Conservation (phyloP, 2,329 filamentous ascomycete genomes). For the Aspergillus piperis region DNA sequence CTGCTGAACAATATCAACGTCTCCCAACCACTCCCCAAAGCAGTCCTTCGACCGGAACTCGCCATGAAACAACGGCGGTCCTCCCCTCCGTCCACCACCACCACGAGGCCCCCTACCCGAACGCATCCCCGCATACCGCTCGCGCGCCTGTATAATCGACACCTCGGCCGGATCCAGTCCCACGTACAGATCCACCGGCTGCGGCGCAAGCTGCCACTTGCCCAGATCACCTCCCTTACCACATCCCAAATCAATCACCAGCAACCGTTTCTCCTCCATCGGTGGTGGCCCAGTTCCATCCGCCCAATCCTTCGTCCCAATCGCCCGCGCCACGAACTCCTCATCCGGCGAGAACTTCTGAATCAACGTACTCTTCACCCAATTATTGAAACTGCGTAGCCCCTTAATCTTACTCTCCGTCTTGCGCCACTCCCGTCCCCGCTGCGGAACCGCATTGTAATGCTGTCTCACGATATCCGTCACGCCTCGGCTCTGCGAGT, state of each 20-base stretch:
- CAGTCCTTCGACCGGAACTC: slow-evolving; percentile 92
- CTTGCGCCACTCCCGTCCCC: slow-evolving; percentile 90
- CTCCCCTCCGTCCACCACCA: slow-evolving; percentile 44
- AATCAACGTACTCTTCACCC: slow-evolving; percentile 96
- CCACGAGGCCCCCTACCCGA: slow-evolving; percentile 57
- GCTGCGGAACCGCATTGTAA: slow-evolving; percentile 93
- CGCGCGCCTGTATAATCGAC: slow-evolving; percentile 85
- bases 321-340: slow-evolving; percentile 61
- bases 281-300: slow-evolving; percentile 38
- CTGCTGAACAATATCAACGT: slow-evolving; percentile 77
- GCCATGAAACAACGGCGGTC: slow-evolving; percentile 70
- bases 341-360: slow-evolving; percentile 91
- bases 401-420: slow-evolving; percentile 96
- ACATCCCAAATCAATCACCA: slow-evolving; percentile 91
- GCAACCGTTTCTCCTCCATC: slow-evolving; percentile 58
- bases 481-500: slow-evolving; percentile 57
- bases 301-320: slow-evolving; percentile 49
- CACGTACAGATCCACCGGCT: slow-evolving; percentile 87
- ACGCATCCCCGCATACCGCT: slow-evolving; percentile 75
- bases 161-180: slow-evolving; percentile 91
- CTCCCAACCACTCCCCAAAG: slow-evolving; percentile 79
- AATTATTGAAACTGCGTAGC: slow-evolving; percentile 93
- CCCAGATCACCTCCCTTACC: slow-evolving; percentile 94
- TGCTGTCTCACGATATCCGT: slow-evolving; percentile 88
- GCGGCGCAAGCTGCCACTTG: slow-evolving; percentile 95